A percentile compares a stretch with the other conserved stretches of the same genome.
These are phyloP conservation scores for Annulohypoxylon maeteangense DNA, from an alignment of 495 filamentous ascomycete genomes.

Conservation along the genomic window DNA sequence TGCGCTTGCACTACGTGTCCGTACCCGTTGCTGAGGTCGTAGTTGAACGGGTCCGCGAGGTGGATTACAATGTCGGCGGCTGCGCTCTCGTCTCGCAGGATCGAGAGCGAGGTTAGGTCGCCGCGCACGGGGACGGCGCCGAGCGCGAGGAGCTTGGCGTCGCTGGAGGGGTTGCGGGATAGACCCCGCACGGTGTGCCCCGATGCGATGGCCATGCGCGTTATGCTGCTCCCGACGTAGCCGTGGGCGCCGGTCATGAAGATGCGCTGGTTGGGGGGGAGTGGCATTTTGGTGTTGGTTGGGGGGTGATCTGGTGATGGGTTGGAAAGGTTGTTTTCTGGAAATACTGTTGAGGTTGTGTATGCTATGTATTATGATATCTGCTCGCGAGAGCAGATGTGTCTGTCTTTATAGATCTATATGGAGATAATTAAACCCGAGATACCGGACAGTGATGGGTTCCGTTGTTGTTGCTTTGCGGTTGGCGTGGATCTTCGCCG, in stretches of 20 bases:
- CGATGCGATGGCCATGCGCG: conserved; percentile 46
- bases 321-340: background rate
- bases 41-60: conserved; percentile 46
- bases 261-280: conserved; percentile 37
- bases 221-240: conserved; percentile 53
- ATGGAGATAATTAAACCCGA: background rate
- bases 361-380: background rate
- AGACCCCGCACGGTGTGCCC: conserved; percentile 54
- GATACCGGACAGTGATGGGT: background rate
- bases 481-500: too few relatives aligned
- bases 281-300: conserved; percentile 14
- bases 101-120: conserved; percentile 47
- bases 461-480: background rate
- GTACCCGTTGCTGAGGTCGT: conserved; percentile 41
- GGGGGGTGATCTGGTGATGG: background rate
- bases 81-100: conserved; percentile 47
- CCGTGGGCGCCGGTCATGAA: conserved; percentile 59
- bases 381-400: background rate
- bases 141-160: conserved; percentile 46
- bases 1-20: conserved; percentile 43
- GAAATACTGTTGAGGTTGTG: background rate
- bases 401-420: background rate
- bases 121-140: conserved; percentile 53
- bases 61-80: conserved; percentile 53
- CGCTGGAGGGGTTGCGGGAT: conserved; percentile 47